Evolutionary conservation across 306 rosid genomes (phyloP), one percentile per base, ranked within the genome.

Genomic region (Aeschynomene evenia): DNA sequence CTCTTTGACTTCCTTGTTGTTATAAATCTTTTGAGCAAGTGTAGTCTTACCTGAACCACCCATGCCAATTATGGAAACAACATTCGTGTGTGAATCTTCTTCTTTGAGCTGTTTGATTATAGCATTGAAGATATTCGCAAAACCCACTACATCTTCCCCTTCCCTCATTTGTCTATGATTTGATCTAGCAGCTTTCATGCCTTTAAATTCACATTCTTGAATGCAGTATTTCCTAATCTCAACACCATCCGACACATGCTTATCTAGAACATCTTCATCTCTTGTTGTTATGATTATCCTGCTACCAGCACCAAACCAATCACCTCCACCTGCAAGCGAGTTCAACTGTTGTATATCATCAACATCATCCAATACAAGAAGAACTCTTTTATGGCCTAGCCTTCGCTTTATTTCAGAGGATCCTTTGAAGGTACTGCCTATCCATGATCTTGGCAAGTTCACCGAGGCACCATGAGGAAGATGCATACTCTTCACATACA

Each of bases 21-120:
- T 72, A 4, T 31, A 72, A 3, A 72, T 21, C 61, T 59, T 72
- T 9, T 40, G 0, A 0, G 69, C 68, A 22, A 60, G 60, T 19
- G 79, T 75, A 55, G 80, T 67, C 26, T 75, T 75, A 0, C 80
- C 80, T 13, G 22, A 13, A 4, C 74, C 74, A 21, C 69, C 69
- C 63, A 49, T 67, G 6, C 69, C 74, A 1, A 42, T 18, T 0
- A 52, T 74, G 34, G 20, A 45, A 45, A 45, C 50, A 14, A 45
- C 19, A 15, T 45, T 45, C 50, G 2, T 14, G 2, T 0, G 6
- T 5, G 9, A 45, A 45, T 45, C 19, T 2, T n/a, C 9, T 45
- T n/a, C 50, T 20, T 45, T 45, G 0, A 45, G 50, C 11, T 45
- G 20, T 14, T 1, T 6, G 4, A 45, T n/a, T 15, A 45, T n/a